A percentile compares a stretch with the other conserved stretches of the same genome.
Conservation (phyloP, 495 filamentous ascomycete species). For the Patellaria atrata region DNA sequence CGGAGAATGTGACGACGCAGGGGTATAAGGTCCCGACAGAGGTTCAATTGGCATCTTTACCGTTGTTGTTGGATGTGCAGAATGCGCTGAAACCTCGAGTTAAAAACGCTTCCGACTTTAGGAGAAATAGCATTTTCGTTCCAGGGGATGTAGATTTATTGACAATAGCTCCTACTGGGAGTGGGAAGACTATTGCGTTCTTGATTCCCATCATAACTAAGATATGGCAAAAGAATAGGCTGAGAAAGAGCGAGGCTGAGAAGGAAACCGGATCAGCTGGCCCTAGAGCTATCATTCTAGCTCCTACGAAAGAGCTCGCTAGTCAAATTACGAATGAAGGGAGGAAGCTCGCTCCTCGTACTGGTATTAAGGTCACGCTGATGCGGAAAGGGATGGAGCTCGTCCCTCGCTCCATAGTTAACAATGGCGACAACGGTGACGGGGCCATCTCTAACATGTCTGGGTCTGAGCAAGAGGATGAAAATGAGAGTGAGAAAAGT, state of each 20-base stretch:
- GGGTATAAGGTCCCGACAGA: conserved; percentile 81
- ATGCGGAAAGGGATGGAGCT: conserved; percentile 77
- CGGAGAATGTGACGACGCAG: conserved; percentile 66
- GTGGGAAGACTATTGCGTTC: conserved; percentile 93
- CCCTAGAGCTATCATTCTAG: conserved; percentile 53
- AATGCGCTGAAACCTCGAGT: conserved; percentile 10
- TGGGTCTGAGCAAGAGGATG: too few relatives aligned
- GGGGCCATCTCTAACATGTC: too few relatives aligned
- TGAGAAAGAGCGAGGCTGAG: conserved; percentile 29
- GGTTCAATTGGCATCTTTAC: conserved; percentile 78
- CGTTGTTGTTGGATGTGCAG: conserved; percentile 46
- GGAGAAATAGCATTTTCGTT: neutral
- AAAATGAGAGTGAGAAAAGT: conserved; percentile 29
- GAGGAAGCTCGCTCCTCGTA: conserved; percentile 61
- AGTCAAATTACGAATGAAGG: conserved; percentile 88
- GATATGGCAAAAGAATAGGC: too few relatives aligned
- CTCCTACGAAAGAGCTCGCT: conserved; percentile 84
- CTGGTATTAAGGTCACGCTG: conserved; percentile 62
- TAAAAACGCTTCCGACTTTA: conserved; percentile 26
- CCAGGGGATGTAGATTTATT: conserved; percentile 48
- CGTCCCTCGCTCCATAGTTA: too few relatives aligned
- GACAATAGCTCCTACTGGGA: conserved; percentile 84
- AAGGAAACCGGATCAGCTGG: conserved; percentile 6
- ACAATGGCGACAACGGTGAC: conserved; percentile 21
- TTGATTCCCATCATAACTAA: conserved; percentile 72